Evolutionary conservation across 306 rosid genomes (phyloP).

Genomic region (Benincasa hispida): DNA sequence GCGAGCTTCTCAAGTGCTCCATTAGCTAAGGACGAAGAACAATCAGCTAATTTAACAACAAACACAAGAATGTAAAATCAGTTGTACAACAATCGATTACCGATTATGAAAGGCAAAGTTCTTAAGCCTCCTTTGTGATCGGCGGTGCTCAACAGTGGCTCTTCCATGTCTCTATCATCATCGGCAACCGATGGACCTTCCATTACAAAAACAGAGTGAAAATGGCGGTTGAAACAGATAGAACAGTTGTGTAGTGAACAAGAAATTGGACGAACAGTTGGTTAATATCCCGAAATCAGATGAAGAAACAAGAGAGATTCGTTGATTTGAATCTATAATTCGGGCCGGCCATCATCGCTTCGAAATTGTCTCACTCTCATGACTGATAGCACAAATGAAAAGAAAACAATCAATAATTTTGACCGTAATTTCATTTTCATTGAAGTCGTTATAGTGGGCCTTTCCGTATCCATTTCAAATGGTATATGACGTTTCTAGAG

Average conservation of each 20-base stretch:
- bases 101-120: constrained; percentile 4
- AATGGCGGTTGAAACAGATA: not conserved
- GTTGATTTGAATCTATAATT: not conserved
- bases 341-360: not conserved
- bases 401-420: no score
- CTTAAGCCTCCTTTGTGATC: not conserved
- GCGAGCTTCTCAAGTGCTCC: constrained; percentile 16
- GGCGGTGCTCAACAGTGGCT: not conserved
- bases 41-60: not conserved
- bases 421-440: not conserved
- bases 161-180: not conserved
- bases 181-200: not conserved
- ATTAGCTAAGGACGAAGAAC: not conserved
- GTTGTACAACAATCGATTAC: not conserved
- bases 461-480: not conserved
- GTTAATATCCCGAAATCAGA: not conserved
- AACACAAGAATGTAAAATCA: not conserved
- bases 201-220: not conserved
- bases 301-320: not conserved
- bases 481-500: no score
- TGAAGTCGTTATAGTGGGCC: not conserved
- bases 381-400: not conserved
- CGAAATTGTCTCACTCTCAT: not conserved
- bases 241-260: not conserved
- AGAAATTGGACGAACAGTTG: not conserved